These are phyloP conservation scores for Neoarthrinium moseri DNA, from an alignment of 2,329 filamentous ascomycete genomes.

Conservation along the genomic window DNA sequence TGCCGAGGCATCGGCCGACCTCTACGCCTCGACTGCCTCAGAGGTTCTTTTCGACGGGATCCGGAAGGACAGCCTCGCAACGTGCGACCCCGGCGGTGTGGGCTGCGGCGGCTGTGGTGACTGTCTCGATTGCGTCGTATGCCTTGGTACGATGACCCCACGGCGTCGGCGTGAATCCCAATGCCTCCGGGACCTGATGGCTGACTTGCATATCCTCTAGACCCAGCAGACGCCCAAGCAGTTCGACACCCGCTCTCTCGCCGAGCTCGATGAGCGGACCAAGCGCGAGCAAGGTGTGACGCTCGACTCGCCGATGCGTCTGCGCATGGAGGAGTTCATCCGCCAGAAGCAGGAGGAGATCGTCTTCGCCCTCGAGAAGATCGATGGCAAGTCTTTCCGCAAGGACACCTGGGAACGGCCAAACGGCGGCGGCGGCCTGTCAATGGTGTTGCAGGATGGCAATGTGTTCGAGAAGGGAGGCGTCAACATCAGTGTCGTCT, in stretches of 20 bases:
- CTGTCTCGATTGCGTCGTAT: slow-evolving; percentile 8
- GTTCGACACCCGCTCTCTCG: slow-evolving; percentile 69
- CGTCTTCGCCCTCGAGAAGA: slow-evolving; percentile 74
- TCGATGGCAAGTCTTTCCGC: slow-evolving; percentile 81
- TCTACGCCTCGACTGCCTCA: not conserved
- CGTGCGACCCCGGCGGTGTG: not conserved
- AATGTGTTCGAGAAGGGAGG: slow-evolving; percentile 98
- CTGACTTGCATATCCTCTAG: slow-evolving; percentile 26
- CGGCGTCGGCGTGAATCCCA: not conserved
- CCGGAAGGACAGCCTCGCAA: not conserved
- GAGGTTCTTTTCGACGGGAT: slow-evolving; percentile 1
- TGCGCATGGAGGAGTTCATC: slow-evolving; percentile 96
- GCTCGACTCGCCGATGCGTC: slow-evolving; percentile 85
- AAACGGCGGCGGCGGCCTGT: slow-evolving; percentile 88
- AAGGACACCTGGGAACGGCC: slow-evolving; percentile 85
- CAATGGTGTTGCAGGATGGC: slow-evolving; percentile 91
- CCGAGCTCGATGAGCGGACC: slow-evolving; percentile 77
- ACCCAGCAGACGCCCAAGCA: slow-evolving; percentile 39
- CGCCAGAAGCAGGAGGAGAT: slow-evolving; percentile 90
- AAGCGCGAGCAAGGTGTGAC: slow-evolving; percentile 77
- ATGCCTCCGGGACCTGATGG: not conserved
- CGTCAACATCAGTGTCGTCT: slow-evolving; percentile 92
- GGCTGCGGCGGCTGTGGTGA: slow-evolving; percentile 7
- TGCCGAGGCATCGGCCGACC: slow-evolving; percentile 1
- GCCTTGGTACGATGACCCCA: slow-evolving; percentile 6